Evolutionary conservation across 129 eudicot genomes (phyloP).

Genomic region (Escallonia herrerae): DNA sequence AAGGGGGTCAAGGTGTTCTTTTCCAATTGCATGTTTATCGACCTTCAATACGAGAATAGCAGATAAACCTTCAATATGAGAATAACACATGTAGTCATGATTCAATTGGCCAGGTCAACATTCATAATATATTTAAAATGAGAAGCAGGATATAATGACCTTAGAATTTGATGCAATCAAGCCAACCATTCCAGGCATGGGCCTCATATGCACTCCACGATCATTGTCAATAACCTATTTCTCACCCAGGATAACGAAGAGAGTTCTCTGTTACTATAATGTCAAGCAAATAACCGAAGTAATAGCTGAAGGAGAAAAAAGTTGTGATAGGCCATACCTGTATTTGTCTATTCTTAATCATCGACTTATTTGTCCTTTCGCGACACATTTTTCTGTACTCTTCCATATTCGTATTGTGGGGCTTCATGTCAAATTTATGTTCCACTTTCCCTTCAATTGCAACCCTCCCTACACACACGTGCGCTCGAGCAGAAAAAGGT

Average conservation of each 20-base stretch:
- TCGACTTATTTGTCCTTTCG: conserved; percentile 77
- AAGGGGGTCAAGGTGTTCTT: no score
- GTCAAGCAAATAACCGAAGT: background rate
- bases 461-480: conserved; percentile 42
- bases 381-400: conserved; percentile 86
- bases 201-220: conserved; percentile 74
- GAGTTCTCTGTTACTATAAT: background rate
- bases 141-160: conserved; percentile 24
- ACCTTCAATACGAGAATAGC: no score
- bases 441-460: conserved; percentile 85
- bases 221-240: conserved; percentile 66
- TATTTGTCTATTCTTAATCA: conserved; percentile 80
- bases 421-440: conserved; percentile 91
- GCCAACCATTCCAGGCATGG: conserved; percentile 83
- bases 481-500: background rate
- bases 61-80: no score
- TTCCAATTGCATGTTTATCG: no score
- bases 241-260: background rate
- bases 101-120: no score
- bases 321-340: conserved; percentile 29
- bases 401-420: conserved; percentile 66
- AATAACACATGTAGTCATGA: no score
- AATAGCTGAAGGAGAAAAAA: background rate
- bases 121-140: no score
- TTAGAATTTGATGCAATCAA: conserved; percentile 44